Conservation (phyloP, 2,329 filamentous ascomycete genomes). For the Neopestalotiopsis sp. region DNA sequence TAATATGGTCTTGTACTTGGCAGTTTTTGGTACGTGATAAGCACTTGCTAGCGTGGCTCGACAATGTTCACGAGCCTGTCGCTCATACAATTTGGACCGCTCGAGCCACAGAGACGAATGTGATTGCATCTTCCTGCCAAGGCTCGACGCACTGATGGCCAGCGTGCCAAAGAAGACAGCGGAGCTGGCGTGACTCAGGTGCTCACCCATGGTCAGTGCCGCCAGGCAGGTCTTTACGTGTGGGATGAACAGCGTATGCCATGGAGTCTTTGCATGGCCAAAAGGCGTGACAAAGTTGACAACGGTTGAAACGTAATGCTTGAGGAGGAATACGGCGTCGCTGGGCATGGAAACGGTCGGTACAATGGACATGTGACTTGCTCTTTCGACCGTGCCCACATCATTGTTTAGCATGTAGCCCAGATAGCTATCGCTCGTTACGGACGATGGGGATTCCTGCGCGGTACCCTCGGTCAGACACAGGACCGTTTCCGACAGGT, state of each 20-base stretch:
- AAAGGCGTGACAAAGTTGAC: constrained; percentile 41
- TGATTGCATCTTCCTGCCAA: constrained; percentile 32
- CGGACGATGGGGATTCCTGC: not conserved
- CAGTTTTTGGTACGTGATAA: constrained; percentile 36
- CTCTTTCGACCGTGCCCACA: not conserved
- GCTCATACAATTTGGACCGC: constrained; percentile 33
- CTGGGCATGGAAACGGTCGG: constrained; percentile 23
- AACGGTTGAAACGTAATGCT: constrained; percentile 42
- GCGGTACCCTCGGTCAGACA: constrained; percentile 7
- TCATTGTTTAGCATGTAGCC: not conserved
- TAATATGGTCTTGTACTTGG: constrained; percentile 46
- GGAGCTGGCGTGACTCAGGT: constrained; percentile 39
- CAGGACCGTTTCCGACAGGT: constrained; percentile 3
- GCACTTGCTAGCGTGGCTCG: constrained; percentile 36
- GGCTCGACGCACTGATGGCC: constrained; percentile 43
- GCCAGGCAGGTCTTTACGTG: constrained; percentile 41
- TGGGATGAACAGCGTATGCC: constrained; percentile 45
- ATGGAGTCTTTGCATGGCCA: constrained; percentile 43
- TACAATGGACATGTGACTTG: not conserved
- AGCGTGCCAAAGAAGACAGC: constrained; percentile 42
- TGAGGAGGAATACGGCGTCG: constrained; percentile 42
- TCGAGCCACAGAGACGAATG: constrained; percentile 35
- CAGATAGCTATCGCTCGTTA: not conserved
- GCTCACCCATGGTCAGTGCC: constrained; percentile 39
- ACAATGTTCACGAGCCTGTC: constrained; percentile 19